A percentile compares a stretch with the other conserved stretches of the same genome.
Conservation (phyloP, 2,329 filamentous ascomycete species). For the Beauveria bassiana region DNA sequence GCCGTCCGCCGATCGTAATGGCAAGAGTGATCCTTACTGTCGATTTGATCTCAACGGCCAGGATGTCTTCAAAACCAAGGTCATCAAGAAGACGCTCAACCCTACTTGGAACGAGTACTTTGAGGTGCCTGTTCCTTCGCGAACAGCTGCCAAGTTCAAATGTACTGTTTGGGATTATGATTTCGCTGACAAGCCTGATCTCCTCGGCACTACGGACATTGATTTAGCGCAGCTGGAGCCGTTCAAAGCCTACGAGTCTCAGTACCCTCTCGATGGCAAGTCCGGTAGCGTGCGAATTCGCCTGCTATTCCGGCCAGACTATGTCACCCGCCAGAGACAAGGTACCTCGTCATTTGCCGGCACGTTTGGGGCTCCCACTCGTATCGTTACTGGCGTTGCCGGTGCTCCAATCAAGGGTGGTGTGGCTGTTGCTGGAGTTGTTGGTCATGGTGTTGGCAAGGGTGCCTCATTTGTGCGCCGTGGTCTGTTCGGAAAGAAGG, state of each 20-base stretch:
- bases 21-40: constrained; percentile 94
- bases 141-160: constrained; percentile 75
- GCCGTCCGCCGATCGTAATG: constrained; percentile 91
- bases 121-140: constrained; percentile 71
- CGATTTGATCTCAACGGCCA: constrained; percentile 87
- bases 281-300: constrained; percentile 76
- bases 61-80: constrained; percentile 90
- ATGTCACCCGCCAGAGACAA: constrained; percentile 77
- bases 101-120: constrained; percentile 97
- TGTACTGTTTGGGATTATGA: constrained; percentile 92
- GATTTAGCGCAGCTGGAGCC: constrained; percentile 76
- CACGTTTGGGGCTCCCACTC: constrained; percentile 78
- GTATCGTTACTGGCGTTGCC: constrained; percentile 72
- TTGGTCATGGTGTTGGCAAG: constrained; percentile 75
- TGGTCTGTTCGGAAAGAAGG: constrained; percentile 68
- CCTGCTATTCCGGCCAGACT: constrained; percentile 87
- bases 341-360: constrained; percentile 90
- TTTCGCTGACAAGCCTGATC: constrained; percentile 90
- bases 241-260: constrained; percentile 71
- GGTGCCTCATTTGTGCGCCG: constrained; percentile 86
- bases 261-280: constrained; percentile 75
- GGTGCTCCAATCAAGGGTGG: constrained; percentile 94
- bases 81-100: constrained; percentile 91
- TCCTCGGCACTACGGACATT: constrained; percentile 70
- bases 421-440: constrained; percentile 62